phyloP scores from a whole-genome alignment of 352 stramenopile genomes.

The Phytophthora uliginosa region DNA sequence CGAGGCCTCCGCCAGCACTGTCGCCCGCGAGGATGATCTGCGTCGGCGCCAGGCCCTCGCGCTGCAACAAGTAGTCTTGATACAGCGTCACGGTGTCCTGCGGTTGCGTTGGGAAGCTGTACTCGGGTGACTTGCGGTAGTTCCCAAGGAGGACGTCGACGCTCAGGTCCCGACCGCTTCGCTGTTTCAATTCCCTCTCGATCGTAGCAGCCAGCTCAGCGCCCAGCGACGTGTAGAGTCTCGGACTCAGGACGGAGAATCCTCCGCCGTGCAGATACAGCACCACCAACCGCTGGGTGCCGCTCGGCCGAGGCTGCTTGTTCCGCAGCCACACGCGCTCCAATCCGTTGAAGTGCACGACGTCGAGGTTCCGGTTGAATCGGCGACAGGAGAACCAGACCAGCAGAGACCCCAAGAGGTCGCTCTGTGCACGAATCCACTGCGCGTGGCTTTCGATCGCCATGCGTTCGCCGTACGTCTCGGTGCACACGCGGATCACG shows the following conservation, averaged over 20 bases:
- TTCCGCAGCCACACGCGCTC: constrained; percentile 56
- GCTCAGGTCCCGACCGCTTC: background rate
- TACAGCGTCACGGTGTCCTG: constrained; percentile 52
- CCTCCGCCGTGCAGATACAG: constrained; percentile 60
- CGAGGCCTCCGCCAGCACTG: constrained; percentile 56
- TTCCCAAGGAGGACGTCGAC: constrained; percentile 59
- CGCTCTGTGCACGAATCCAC: constrained; percentile 33
- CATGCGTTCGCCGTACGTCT: constrained; percentile 27
- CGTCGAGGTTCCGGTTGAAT: constrained; percentile 28
- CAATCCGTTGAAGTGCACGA: constrained; percentile 46
- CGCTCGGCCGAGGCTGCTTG: background rate
- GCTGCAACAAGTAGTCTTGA: constrained; percentile 43
- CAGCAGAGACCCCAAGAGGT: constrained; percentile 30
- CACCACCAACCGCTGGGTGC: constrained; percentile 39
- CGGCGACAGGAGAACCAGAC: constrained; percentile 29
- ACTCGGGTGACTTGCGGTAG: constrained; percentile 63
- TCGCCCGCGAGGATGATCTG: constrained; percentile 61
- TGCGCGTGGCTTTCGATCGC: constrained; percentile 21
- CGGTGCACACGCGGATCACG: constrained; percentile 23
- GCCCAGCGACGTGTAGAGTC: constrained; percentile 47
- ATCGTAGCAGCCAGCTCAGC: constrained; percentile 31
- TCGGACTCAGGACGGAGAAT: constrained; percentile 49
- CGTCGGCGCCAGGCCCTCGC: constrained; percentile 36
- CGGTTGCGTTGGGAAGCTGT: constrained; percentile 44
- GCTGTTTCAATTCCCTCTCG: constrained; percentile 25